Evolutionary conservation across 495 filamentous ascomycete genomes (phyloP).

Genomic region (Venustampulla echinocandica): DNA sequence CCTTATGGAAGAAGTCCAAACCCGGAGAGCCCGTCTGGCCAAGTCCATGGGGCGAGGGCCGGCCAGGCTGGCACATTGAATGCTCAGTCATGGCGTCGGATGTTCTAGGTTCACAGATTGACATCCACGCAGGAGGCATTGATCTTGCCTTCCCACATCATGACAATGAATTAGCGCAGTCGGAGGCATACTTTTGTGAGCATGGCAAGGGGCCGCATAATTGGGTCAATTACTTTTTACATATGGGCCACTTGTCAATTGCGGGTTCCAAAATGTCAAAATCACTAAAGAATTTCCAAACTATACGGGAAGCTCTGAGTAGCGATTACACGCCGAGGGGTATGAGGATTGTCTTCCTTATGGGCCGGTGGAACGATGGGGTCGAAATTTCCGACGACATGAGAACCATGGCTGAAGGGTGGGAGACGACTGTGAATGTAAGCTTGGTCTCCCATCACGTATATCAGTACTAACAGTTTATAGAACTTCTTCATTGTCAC

Average conservation of each 20-base stretch:
- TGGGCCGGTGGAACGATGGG: constrained; percentile 82
- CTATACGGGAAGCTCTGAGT: constrained; percentile 74
- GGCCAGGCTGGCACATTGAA: constrained; percentile 97
- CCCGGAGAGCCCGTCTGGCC: constrained; percentile 87
- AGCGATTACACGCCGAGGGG: constrained; percentile 69
- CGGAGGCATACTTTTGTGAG: constrained; percentile 71
- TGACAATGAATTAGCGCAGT: constrained; percentile 92
- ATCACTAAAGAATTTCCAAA: constrained; percentile 93
- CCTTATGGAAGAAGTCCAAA: constrained; percentile 89
- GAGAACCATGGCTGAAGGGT: constrained; percentile 58
- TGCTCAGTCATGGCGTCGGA: constrained; percentile 95
- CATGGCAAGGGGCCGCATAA: constrained; percentile 32
- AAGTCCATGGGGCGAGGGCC: constrained; percentile 75
- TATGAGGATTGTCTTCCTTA: constrained; percentile 78
- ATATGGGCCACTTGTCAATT: constrained; percentile 92
- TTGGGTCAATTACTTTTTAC: constrained; percentile 75
- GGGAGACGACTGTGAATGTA: constrained; percentile 71
- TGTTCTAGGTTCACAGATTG: constrained; percentile 70
- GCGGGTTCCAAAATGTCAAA: constrained; percentile 93
- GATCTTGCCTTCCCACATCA: constrained; percentile 95
- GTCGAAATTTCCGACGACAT: constrained; percentile 85
- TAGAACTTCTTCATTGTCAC: constrained; percentile 85
- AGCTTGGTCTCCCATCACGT: constrained; percentile 13
- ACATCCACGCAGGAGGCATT: constrained; percentile 90
- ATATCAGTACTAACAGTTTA: constrained; percentile 3